Conservation (phyloP, 768 basidiomycete species). For the Lyophyllum atratum region DNA sequence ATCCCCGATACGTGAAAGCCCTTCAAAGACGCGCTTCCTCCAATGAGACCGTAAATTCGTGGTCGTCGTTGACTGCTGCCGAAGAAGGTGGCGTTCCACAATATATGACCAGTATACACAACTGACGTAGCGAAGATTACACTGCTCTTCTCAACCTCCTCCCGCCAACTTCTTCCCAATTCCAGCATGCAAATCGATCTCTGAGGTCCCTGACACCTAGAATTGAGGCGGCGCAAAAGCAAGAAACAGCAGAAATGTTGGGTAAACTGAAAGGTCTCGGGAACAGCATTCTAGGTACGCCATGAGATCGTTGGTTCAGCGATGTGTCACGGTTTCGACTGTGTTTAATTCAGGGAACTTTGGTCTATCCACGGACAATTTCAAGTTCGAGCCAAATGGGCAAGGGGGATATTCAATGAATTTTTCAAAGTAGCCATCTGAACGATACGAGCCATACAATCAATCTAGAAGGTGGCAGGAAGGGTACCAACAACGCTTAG, state of each 20-base stretch:
- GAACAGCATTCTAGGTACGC: conserved; percentile 81
- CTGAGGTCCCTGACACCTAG: conserved; percentile 64
- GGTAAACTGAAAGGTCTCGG: conserved; percentile 91
- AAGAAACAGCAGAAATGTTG: conserved; percentile 90
- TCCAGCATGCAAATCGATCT: conserved; percentile 46
- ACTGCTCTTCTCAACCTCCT: conserved; percentile 66
- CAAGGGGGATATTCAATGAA: conserved; percentile 97
- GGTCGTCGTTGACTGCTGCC: conserved; percentile 80
- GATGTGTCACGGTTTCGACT: not conserved
- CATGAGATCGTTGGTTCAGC: not conserved
- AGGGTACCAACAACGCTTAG: not conserved
- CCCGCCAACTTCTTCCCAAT: conserved; percentile 53
- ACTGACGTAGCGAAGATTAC: conserved; percentile 60
- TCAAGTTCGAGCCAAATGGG: conserved; percentile 92
- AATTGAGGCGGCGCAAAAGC: conserved; percentile 75
- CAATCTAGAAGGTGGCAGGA: not conserved
- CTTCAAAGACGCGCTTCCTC: conserved; percentile 86
- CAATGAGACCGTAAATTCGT: conserved; percentile 78
- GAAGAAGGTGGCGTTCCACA: conserved; percentile 66
- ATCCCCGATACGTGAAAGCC: conserved; percentile 85
- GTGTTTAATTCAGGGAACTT: conserved; percentile 67
- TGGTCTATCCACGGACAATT: conserved; percentile 94
- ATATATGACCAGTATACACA: not conserved
- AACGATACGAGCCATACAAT: too few species aligned
- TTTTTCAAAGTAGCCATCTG: conserved; percentile 62